Evolutionary conservation across 1,284 basidiomycete species (phyloP), one percentile per base, ranked within the genome.

Genomic region (Tylopilus sp.): DNA sequence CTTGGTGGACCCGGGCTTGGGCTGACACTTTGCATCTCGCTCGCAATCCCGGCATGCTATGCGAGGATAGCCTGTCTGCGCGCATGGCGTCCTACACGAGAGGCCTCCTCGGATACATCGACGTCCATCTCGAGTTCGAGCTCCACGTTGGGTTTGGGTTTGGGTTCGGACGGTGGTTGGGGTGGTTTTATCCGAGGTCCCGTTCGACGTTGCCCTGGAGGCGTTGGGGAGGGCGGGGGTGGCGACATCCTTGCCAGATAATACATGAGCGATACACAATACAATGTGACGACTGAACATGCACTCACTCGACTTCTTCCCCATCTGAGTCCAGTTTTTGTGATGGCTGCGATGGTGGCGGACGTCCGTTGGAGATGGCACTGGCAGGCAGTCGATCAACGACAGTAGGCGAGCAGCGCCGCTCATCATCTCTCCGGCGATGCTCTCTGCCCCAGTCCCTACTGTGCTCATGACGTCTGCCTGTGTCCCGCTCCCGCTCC

Each of bases 61-160:
- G 95, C 95, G 66, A 95, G 82, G 61, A 98, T 96, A 29, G 93
- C 95, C 70, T 91, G 90, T 51, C 95, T 89, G 71, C 89, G 92
- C 33, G 91, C 91, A 39, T 92, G 87, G n/a, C 95, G 87, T 63
- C 90, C 92, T 53, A 92, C 94, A 29, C 96, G 82, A 6, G 91
- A 82, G 64, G 91, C 87, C 74, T 95, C 94, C 3, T 92, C 84
- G 26, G 91, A 88, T 15, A 86, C 84, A 38, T 88, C 87, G 2
- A 87, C 86, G 10, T 84, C 80, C 6, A 90, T 72, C 29, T 91
- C 88, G 15, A 92, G 79, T 64, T 93, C 91, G 69, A 87, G 81
- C 63, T 91, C 88, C 4, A 79, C 76, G 52, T 29, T 6, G 29
- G 29, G 29, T 29, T 79, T 78, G 44, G 58, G 52, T 54, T 82